These are phyloP conservation scores for Daldinia bambusicola DNA, from an alignment of 495 filamentous ascomycete species.

Conservation along the genomic window DNA sequence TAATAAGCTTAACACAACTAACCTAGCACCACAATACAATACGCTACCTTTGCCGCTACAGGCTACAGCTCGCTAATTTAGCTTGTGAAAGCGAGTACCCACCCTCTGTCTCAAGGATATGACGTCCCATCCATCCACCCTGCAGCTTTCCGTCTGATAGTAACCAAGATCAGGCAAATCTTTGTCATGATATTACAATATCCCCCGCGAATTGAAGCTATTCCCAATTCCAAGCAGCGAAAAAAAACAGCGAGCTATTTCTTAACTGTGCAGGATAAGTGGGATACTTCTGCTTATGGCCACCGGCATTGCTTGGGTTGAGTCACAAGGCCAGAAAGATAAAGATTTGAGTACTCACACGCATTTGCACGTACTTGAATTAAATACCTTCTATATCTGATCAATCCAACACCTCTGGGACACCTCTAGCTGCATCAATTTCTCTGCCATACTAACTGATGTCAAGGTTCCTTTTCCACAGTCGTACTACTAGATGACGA, in stretches of 20 bases:
- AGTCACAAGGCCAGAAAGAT: conserved; percentile 30
- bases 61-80: conserved; percentile 8
- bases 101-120: conserved; percentile 29
- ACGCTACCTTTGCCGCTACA: not conserved
- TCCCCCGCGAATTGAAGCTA: conserved; percentile 29
- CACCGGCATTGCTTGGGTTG: conserved; percentile 6
- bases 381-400: conserved; percentile 20
- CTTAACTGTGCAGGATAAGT: conserved; percentile 8
- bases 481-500: conserved; percentile 30
- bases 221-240: conserved; percentile 29
- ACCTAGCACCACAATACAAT: too few relatives aligned
- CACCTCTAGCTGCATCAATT: not conserved
- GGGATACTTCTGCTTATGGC: conserved; percentile 22
- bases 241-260: conserved; percentile 14
- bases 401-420: conserved; percentile 21
- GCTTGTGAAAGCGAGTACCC: conserved; percentile 35
- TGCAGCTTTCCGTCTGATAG: conserved; percentile 38
- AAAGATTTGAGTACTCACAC: conserved; percentile 4
- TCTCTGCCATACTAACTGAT: conserved; percentile 13
- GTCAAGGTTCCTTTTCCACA: conserved; percentile 18
- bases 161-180: conserved; percentile 26
- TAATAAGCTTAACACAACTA: conserved; percentile 2
- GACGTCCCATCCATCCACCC: conserved; percentile 24
- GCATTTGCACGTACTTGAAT: conserved; percentile 2
- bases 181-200: conserved; percentile 21